phyloP scores from a whole-genome alignment of 495 filamentous ascomycete genomes.

The Talaromyces trachyspermus region DNA sequence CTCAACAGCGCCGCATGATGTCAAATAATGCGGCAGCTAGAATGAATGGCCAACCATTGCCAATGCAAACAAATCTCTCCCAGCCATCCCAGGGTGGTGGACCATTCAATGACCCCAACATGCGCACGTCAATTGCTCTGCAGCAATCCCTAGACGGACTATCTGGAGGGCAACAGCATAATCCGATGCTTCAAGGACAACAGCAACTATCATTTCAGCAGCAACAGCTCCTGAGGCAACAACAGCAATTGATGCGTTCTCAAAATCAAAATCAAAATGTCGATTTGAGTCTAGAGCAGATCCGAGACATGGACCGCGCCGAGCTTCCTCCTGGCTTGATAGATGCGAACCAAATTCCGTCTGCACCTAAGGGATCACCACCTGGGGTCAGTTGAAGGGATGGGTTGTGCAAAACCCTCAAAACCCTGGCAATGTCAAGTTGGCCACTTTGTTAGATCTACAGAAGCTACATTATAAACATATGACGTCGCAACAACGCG shows the following conservation, averaged over 20 bases:
- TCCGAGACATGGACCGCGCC: conserved; percentile 40
- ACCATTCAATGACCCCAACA: conserved; percentile 29
- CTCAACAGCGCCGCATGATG: conserved; percentile 25
- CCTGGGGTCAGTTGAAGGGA: conserved; percentile 67
- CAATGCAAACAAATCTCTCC: conserved; percentile 23
- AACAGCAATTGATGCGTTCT: conserved; percentile 26
- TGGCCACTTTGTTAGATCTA: conserved; percentile 38
- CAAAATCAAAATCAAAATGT: conserved; percentile 31
- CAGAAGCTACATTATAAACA: conserved; percentile 51
- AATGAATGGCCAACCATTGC: conserved; percentile 21
- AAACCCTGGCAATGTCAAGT: conserved; percentile 27
- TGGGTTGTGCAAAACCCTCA: conserved; percentile 48
- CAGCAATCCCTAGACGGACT: conserved; percentile 26
- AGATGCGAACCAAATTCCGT: conserved; percentile 24
- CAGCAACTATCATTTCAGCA: conserved; percentile 32
- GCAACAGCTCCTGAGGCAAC: conserved; percentile 28
- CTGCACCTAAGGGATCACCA: conserved; percentile 55
- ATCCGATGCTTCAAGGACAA: conserved; percentile 28
- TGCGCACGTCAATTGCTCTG: conserved; percentile 26
- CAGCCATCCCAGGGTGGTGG: conserved; percentile 34
- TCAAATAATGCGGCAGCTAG: conserved; percentile 20
- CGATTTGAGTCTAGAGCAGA: conserved; percentile 38
- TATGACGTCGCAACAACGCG: conserved; percentile 25
- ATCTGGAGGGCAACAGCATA: conserved; percentile 22
- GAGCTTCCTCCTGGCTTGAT: conserved; percentile 34